Evolutionary conservation across 768 basidiomycete genomes (phyloP).

Genomic region (Termitomyces bulborhizus): DNA sequence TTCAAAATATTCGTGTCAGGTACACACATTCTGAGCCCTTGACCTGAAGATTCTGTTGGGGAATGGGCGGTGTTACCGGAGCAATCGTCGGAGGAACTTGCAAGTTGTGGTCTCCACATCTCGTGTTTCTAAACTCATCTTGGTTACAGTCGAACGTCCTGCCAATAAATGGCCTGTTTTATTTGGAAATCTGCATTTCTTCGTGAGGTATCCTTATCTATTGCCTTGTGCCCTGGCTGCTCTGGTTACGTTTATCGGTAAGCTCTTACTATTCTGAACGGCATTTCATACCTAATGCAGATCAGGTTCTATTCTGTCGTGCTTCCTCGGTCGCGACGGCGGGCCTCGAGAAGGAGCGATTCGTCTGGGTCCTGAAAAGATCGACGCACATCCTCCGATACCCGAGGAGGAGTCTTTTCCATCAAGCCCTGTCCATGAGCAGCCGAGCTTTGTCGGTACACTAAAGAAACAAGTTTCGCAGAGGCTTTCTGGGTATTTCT

Average conservation of each 20-base stretch:
- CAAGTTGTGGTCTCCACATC: conserved; percentile 31
- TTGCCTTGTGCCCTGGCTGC: conserved; percentile 81
- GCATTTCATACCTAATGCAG: conserved; percentile 2
- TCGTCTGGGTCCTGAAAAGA: conserved; percentile 76
- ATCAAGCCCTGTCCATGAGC: conserved; percentile 36
- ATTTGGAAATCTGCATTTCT: conserved; percentile 61
- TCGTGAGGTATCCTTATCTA: conserved; percentile 83
- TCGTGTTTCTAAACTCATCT: neutral
- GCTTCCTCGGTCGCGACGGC: conserved; percentile 88
- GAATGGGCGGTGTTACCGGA: conserved; percentile 90
- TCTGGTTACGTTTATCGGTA: conserved; percentile 66
- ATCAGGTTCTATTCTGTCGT: conserved; percentile 76
- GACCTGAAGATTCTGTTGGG: conserved; percentile 79
- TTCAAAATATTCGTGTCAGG: neutral
- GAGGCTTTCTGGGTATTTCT: conserved; percentile 55
- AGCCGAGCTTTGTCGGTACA: conserved; percentile 30
- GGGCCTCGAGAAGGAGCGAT: conserved; percentile 86
- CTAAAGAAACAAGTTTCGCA: conserved; percentile 46
- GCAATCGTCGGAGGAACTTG: conserved; percentile 82
- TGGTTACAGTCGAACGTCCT: conserved; percentile 68
- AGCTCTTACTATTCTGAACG: conserved; percentile 13
- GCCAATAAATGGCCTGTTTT: conserved; percentile 79
- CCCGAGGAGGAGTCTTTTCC: conserved; percentile 57
- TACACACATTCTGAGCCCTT: conserved; percentile 3
- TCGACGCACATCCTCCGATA: conserved; percentile 40